A percentile compares a stretch with the other conserved stretches of the same genome.
phyloP scores from a whole-genome alignment of 805 yeast species.

The Saturnispora mendoncae region DNA sequence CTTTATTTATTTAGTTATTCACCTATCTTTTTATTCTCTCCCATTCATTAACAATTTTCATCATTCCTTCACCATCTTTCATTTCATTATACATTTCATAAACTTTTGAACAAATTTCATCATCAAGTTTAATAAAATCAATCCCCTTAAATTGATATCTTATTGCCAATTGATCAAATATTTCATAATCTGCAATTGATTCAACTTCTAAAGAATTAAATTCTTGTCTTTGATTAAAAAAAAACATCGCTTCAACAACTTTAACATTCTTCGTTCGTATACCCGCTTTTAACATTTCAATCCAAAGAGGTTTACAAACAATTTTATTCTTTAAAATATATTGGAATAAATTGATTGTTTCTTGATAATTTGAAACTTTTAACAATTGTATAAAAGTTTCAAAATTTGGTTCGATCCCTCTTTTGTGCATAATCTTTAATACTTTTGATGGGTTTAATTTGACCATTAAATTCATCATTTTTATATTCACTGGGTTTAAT shows the following conservation, averaged over 20 bases:
- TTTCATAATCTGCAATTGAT: constrained; percentile 3
- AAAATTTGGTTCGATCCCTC: not conserved
- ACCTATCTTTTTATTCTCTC: constrained; percentile 8
- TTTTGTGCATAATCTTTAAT: not conserved
- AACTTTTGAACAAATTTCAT: constrained; percentile 4
- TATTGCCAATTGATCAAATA: constrained; percentile 1
- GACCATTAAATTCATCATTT: constrained; percentile 8
- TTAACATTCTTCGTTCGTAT: not conserved
- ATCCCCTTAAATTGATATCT: constrained; percentile 1
- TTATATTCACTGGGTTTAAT: constrained; percentile 1
- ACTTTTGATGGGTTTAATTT: not conserved
- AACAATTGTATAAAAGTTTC: constrained; percentile 3
- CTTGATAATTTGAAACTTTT: not conserved
- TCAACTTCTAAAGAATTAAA: not conserved
- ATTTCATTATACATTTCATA: constrained; percentile 1
- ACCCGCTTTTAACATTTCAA: constrained; percentile 1
- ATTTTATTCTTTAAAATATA: not conserved
- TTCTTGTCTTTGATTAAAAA: not conserved
- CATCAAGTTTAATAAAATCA: constrained; percentile 1
- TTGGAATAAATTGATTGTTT: constrained; percentile 2
- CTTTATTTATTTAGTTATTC: not conserved
- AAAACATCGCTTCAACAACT: constrained; percentile 7
- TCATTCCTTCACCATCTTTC: constrained; percentile 5
- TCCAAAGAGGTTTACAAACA: constrained; percentile 1
- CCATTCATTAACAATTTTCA: constrained; percentile 8